phyloP scores from a whole-genome alignment of 225 moss, liverwort and hornwort genomes.

The Pleurozium schreberi region DNA sequence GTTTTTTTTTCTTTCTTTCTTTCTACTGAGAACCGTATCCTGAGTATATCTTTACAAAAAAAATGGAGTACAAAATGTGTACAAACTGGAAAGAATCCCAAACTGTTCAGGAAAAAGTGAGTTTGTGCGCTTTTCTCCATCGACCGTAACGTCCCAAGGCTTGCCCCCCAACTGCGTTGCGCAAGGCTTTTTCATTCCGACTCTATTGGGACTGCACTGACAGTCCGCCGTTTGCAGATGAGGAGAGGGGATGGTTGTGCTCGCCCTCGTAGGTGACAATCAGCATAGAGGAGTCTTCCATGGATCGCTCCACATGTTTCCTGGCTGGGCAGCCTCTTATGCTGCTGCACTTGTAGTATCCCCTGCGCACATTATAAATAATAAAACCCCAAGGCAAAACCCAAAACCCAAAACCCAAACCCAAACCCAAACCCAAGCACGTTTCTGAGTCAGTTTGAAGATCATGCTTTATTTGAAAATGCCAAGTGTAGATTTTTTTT shows the following conservation, averaged over 20 bases:
- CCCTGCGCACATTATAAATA: constrained; percentile 60
- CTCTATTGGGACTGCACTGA: constrained; percentile 34
- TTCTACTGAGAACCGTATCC: not conserved
- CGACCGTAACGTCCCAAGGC: not conserved
- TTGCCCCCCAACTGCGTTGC: not conserved
- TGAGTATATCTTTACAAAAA: constrained; percentile 28
- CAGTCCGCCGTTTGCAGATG: constrained; percentile 40
- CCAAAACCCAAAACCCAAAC: too few species aligned
- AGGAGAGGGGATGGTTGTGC: constrained; percentile 74
- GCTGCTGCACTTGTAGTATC: constrained; percentile 98
- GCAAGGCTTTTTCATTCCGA: not conserved
- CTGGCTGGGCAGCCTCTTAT: constrained; percentile 90
- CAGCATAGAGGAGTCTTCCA: constrained; percentile 82
- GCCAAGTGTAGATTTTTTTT: too few species aligned
- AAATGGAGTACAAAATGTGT: constrained; percentile 38
- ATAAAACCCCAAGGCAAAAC: too few species aligned
- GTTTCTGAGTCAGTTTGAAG: not conserved
- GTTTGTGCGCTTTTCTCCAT: constrained; percentile 16
- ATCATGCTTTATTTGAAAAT: not conserved
- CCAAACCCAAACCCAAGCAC: not conserved
- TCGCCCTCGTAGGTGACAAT: constrained; percentile 97
- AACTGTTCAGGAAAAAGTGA: not conserved
- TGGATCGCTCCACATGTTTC: constrained; percentile 88
- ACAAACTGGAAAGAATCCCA: constrained; percentile 8
- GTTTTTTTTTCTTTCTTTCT: not conserved